phyloP scores from a whole-genome alignment of 495 filamentous ascomycete species.

The Aspergillus baeticus region DNA sequence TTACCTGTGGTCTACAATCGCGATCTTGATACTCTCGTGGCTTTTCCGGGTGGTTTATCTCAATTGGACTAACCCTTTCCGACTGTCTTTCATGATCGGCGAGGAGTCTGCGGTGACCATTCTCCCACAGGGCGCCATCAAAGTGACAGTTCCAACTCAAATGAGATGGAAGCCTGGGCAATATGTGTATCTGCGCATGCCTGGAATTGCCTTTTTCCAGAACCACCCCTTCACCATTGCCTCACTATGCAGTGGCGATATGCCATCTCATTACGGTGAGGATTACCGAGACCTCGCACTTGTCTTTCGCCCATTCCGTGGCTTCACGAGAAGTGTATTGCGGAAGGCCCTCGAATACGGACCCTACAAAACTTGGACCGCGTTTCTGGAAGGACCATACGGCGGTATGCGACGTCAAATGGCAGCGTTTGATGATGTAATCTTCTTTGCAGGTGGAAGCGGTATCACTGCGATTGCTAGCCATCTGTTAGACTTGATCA shows the following conservation, averaged over 20 bases:
- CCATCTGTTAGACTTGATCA: conserved; percentile 86
- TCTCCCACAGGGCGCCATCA: conserved; percentile 88
- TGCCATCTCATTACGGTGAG: conserved; percentile 83
- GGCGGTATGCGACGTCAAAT: conserved; percentile 90
- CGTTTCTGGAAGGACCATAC: conserved; percentile 91
- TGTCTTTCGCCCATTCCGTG: conserved; percentile 86
- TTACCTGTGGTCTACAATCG: conserved; percentile 81
- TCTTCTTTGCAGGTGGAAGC: conserved; percentile 90
- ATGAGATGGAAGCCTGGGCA: conserved; percentile 93
- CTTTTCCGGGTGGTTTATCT: conserved; percentile 67
- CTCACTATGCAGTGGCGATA: conserved; percentile 82
- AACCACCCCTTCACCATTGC: conserved; percentile 97
- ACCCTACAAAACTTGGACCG: conserved; percentile 82
- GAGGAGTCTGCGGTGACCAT: conserved; percentile 85
- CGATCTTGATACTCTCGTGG: conserved; percentile 72
- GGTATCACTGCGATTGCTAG: conserved; percentile 92
- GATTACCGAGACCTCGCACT: conserved; percentile 83
- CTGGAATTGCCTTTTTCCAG: conserved; percentile 81
- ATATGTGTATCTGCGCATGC: conserved; percentile 93
- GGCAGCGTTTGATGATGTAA: conserved; percentile 88
- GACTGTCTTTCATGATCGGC: conserved; percentile 75
- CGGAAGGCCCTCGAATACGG: conserved; percentile 75
- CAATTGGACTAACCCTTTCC: conserved; percentile 84
- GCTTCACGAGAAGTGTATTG: conserved; percentile 81
- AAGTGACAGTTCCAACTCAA: conserved; percentile 88